Evolutionary conservation across 1,284 basidiomycete genomes (phyloP), one percentile per base, ranked within the genome.

Genomic region (Moesziomyces sp.): DNA sequence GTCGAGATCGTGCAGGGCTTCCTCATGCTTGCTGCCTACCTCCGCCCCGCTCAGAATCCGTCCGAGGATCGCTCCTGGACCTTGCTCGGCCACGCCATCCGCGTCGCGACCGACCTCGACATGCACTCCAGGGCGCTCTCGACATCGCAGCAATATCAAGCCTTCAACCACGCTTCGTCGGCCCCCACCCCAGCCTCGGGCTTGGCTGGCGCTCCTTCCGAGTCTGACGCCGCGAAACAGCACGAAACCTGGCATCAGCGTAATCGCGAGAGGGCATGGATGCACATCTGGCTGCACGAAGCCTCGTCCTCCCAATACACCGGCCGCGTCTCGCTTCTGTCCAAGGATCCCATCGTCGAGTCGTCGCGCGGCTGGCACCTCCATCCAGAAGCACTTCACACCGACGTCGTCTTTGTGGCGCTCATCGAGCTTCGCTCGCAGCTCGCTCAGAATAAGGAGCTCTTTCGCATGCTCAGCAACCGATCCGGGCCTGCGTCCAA

Each of bases 241-340:
- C 44, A 56, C 9, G 57, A 64, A 13, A 30, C 56, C n/a, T 59
- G 51, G 52, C 53, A 67, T 23, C 65, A 58, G 33, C 56, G 64
- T 40, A 66, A 67, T 21, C 54, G 54, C n/a, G 61, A 70, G 42
- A 23, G 67, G n/a, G 67, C 67, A 1, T 73, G 70, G 70, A 73
- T 73, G 64, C 64, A 73, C 46, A 52, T 73, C 26, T 73, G 70
- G 70, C 66, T 73, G 23, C 70, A 73, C 49, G 70, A 73, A 42
- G 64, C 65, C 13, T 73, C 70, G 9, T 60, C 60, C 5, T 66
- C 70, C 2, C 65, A 73, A 35, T 67, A 73, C 48, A 73, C 70
- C 1, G 70, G 70, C 45, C 63, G 70, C 14, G 53, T 60, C 45
- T 68, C 64, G 13, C 58, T 73, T 14, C 46, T 73, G 3, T 60